Conservation (phyloP, 1,284 basidiomycete species). For the Lentinus polychrous region DNA sequence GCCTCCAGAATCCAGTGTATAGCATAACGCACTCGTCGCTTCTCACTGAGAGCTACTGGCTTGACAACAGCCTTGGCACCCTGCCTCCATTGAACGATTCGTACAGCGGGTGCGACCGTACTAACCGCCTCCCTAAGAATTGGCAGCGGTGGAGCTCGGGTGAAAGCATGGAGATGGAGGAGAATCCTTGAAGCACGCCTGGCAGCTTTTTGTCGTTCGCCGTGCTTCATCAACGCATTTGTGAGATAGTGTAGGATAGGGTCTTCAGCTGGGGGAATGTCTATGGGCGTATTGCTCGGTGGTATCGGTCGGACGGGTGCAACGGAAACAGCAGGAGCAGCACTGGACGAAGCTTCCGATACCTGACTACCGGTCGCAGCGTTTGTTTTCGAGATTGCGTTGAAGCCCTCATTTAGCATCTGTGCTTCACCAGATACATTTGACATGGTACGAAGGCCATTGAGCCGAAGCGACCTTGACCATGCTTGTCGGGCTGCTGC, state of each 20-base stretch:
- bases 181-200: slow-evolving; percentile 56
- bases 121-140: slow-evolving; percentile 68
- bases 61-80: slow-evolving; percentile 57
- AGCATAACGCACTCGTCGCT: slow-evolving; percentile 64
- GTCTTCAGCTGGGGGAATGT: slow-evolving; percentile 70
- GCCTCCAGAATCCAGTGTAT: slow-evolving; percentile 64
- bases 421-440: too few species aligned
- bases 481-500: too few species aligned
- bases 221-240: slow-evolving; percentile 59
- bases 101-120: slow-evolving; percentile 61
- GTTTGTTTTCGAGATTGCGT: too few species aligned
- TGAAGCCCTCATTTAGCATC: too few species aligned
- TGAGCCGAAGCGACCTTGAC: too few species aligned
- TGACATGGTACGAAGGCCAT: too few species aligned
- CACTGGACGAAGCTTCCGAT: too few species aligned
- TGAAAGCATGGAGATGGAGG: slow-evolving; percentile 66
- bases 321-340: too few species aligned
- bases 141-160: slow-evolving; percentile 69
- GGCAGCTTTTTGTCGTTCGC: slow-evolving; percentile 61
- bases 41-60: slow-evolving; percentile 70
- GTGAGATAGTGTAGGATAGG: slow-evolving; percentile 73
- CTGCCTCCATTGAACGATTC: slow-evolving; percentile 41
- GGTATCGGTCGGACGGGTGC: too few species aligned
- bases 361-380: too few species aligned
- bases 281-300: slow-evolving; percentile 20